Percentiles rank a stretch among this genome's conserved stretches.
Evolutionary conservation across 1,139 yeast species (phyloP).

Genomic region (Saccharomycopsis crataegensis): DNA sequence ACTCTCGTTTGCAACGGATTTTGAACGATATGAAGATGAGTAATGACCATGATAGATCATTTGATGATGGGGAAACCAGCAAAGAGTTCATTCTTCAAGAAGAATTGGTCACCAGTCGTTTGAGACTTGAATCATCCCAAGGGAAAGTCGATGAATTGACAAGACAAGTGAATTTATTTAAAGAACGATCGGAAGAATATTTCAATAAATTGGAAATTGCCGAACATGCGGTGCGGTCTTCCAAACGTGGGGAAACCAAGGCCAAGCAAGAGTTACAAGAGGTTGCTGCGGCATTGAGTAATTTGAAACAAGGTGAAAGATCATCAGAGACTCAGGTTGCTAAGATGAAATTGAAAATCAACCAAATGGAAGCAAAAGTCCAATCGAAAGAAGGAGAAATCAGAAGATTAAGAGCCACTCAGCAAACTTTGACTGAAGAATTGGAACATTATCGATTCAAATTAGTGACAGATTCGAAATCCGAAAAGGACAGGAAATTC

Average conservation of each 20-base stretch:
- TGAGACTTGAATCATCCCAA: constrained; percentile 46
- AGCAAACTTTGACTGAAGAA: constrained; percentile 41
- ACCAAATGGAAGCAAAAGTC: constrained; percentile 49
- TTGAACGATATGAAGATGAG: constrained; percentile 31
- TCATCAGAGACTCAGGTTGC: constrained; percentile 51
- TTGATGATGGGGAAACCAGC: constrained; percentile 23
- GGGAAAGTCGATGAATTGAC: constrained; percentile 46
- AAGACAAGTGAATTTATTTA: constrained; percentile 54
- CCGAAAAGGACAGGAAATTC: constrained; percentile 49
- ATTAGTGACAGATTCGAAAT: constrained; percentile 34
- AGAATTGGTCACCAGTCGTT: constrained; percentile 29
- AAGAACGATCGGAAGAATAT: constrained; percentile 68
- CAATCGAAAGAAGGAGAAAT: constrained; percentile 55
- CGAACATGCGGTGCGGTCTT: constrained; percentile 61
- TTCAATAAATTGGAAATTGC: constrained; percentile 69
- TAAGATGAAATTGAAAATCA: constrained; percentile 47
- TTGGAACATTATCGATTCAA: constrained; percentile 45
- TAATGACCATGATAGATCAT: constrained; percentile 24
- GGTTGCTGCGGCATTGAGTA: constrained; percentile 42
- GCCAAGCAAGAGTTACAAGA: constrained; percentile 52
- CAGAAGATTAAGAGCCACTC: constrained; percentile 42
- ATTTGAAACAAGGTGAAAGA: constrained; percentile 52
- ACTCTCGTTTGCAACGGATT: constrained; percentile 44
- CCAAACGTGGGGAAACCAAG: constrained; percentile 52
- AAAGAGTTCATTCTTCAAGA: constrained; percentile 27